Evolutionary conservation across 176 grass and related monocot species (phyloP), one percentile per base, ranked within the genome.

Genomic region (Oryza longistaminata): DNA sequence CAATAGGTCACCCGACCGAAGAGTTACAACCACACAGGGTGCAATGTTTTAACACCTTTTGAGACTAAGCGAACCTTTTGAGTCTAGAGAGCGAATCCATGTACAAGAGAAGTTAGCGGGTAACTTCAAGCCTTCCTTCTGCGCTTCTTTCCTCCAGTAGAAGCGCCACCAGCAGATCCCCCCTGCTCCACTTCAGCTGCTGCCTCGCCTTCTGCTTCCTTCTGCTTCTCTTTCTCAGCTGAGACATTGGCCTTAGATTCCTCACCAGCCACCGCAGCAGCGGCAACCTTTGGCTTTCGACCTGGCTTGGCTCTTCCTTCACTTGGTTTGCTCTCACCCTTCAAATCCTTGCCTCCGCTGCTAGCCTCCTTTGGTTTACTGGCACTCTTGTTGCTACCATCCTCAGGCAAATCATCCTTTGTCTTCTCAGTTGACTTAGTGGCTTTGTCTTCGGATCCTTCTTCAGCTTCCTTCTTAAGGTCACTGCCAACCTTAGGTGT

Each of bases 111-210:
- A 73, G 22, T 35, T 62, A 70, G 64, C 14, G 29, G 43, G 76
- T 16, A 78, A 79, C n/a, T 85, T 85, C 62, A 68, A 12, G 81
- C 89, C 89, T 85, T 91, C 71, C 92, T 92, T 74, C 85, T 92
- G 74, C 87, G 90, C 87, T 87, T 94, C 90, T 91, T 94, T 44
- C 85, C 90, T 44, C 81, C 90, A 50, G 87, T 61, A 66, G 90
- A 89, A 34, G 81, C 78, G 34, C 45, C 81, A 37, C 44, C 88
- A 24, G 58, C 88, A 7, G 79, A 75, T 80, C 71, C 81, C 64
- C 76, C 74, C 80, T 87, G 80, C 52, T 83, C 87, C 73, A 24
- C 49, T 66, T 84, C 90, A 60, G 71, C 27, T 65, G 85, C 27
- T 65, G 85, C 45, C 70, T 75, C 86, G 0, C 58, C 81, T 71